Evolutionary conservation across 1,284 basidiomycete species (phyloP).

Genomic region (Cryptococcus sp.): DNA sequence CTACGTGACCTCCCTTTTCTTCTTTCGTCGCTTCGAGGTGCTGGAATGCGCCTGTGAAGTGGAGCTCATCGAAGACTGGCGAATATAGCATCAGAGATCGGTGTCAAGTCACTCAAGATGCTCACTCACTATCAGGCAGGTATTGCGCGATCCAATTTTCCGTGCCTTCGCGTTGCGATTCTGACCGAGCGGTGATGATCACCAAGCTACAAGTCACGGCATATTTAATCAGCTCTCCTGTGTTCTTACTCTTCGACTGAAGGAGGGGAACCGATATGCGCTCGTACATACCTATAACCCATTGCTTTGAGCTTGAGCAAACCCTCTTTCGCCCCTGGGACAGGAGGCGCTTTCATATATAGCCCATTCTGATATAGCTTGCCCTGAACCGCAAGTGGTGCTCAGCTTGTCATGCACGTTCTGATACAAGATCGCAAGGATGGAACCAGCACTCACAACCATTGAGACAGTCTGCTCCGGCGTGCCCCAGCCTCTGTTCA

Average conservation of each 20-base stretch:
- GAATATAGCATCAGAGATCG: background rate
- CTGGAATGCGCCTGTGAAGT: slow-evolving; percentile 72
- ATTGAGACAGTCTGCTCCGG: slow-evolving; percentile 53
- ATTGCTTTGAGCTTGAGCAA: slow-evolving; percentile 60
- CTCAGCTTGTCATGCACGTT: background rate
- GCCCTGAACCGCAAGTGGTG: slow-evolving; percentile 7
- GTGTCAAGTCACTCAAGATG: no score
- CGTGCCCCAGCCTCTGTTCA: slow-evolving; percentile 68
- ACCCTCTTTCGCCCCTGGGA: slow-evolving; percentile 67
- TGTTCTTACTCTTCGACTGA: background rate
- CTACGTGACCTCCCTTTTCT: slow-evolving; percentile 55
- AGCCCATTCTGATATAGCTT: slow-evolving; percentile 32
- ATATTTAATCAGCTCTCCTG: background rate
- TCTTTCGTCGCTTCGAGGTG: slow-evolving; percentile 44
- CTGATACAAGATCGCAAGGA: background rate
- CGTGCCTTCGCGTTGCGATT: slow-evolving; percentile 62
- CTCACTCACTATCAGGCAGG: slow-evolving; percentile 60
- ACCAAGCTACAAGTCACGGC: slow-evolving; percentile 46
- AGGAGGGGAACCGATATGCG: background rate
- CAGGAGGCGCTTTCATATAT: slow-evolving; percentile 58
- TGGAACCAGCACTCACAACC: slow-evolving; percentile 33
- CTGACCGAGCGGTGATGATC: slow-evolving; percentile 71
- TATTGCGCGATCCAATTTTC: slow-evolving; percentile 68
- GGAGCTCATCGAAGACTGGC: slow-evolving; percentile 65
- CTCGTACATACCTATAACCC: slow-evolving; percentile 59